Evolutionary conservation across 805 yeast genomes (phyloP), one percentile per base, ranked within the genome.

Genomic region (Ogataea nonfermentans): DNA sequence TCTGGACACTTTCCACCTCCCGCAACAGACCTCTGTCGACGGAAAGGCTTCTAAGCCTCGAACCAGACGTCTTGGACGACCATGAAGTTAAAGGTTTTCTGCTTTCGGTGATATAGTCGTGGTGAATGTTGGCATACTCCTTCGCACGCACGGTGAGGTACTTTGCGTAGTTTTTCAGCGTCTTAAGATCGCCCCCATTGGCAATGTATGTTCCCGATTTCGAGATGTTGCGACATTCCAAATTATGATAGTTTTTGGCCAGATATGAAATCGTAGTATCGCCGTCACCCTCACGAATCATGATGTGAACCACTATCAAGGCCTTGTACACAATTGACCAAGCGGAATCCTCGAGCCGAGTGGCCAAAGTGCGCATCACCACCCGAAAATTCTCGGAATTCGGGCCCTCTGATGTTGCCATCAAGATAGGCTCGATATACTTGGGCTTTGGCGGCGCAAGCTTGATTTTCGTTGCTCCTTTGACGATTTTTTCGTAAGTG

Each of bases 361-460:
- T 54, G 23, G 70, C 70, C 40, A 91, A 65, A 1, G 85, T 70
- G 35, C 72, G 68, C 79, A 90, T 79, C 25, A 90, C 81, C 14
- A 80, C 76, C 43, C 70, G 69, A 53, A 91, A 80, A 49, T 85
- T 75, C 13, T 74, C 79, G 29, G 55, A 50, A 19, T 53, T 51
- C 44, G 67, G 72, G 23, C 74, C 74, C 35, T 71, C 69, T 35
- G 74, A 71, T 2, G 89, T 83, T 20, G 84, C 71, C 71, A 79
- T 73, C 23, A 93, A 70, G 37, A 93, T 87, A 1, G 98, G 98
- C 66, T 91, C 98, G 37, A 93, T 79, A 59, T 93, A 93, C 62
- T 93, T 93, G 26, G 95, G 84, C 65, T 93, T 93, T 6, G 99
- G 99, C n/a, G 98, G 96, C 9, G 98, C 98, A 66, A 87, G 76